Percentiles rank a stretch among this genome's conserved stretches.
Conservation (phyloP, 1,139 yeast genomes). For the Candida tropicalis region DNA sequence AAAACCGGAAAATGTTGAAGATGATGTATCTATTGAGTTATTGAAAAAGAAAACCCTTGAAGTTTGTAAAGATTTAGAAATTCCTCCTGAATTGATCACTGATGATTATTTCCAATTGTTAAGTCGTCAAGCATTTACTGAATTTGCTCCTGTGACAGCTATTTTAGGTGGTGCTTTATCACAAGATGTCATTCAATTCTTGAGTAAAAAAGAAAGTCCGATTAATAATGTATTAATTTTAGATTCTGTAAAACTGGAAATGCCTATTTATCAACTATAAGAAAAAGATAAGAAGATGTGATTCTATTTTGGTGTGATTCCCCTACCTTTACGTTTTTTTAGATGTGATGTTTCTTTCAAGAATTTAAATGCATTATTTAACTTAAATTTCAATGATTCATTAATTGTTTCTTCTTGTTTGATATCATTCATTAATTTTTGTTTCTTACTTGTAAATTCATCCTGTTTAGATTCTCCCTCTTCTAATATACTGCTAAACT, state of each 20-base stretch:
- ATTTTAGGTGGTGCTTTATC: slow-evolving; percentile 88
- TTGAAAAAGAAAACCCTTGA: slow-evolving; percentile 29
- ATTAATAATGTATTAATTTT: slow-evolving; percentile 77
- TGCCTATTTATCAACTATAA: slow-evolving; percentile 71
- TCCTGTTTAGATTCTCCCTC: slow-evolving; percentile 25
- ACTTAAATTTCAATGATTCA: slow-evolving; percentile 29
- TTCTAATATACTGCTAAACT: slow-evolving; percentile 28
- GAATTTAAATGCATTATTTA: slow-evolving; percentile 39
- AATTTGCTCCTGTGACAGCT: slow-evolving; percentile 85
- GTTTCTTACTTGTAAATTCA: slow-evolving; percentile 24
- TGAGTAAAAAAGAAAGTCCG: slow-evolving; percentile 79
- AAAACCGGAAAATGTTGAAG: slow-evolving; percentile 30
- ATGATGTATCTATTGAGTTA: slow-evolving; percentile 30
- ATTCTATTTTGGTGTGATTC: slow-evolving; percentile 33
- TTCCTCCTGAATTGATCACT: slow-evolving; percentile 40
- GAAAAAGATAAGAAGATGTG: slow-evolving; percentile 4
- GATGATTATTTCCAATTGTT: slow-evolving; percentile 43
- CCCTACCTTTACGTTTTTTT: slow-evolving; percentile 48
- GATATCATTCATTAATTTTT: slow-evolving; percentile 26
- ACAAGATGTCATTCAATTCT: slow-evolving; percentile 84
- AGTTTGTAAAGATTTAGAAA: slow-evolving; percentile 32
- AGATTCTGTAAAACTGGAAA: slow-evolving; percentile 70
- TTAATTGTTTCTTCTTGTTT: slow-evolving; percentile 18
- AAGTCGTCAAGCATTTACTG: slow-evolving; percentile 58
- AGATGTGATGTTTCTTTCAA: slow-evolving; percentile 45